Base-by-base conservation (phyloP, 2,329 filamentous ascomycete genomes). In the Myriosclerotinia scirpicola region DNA sequence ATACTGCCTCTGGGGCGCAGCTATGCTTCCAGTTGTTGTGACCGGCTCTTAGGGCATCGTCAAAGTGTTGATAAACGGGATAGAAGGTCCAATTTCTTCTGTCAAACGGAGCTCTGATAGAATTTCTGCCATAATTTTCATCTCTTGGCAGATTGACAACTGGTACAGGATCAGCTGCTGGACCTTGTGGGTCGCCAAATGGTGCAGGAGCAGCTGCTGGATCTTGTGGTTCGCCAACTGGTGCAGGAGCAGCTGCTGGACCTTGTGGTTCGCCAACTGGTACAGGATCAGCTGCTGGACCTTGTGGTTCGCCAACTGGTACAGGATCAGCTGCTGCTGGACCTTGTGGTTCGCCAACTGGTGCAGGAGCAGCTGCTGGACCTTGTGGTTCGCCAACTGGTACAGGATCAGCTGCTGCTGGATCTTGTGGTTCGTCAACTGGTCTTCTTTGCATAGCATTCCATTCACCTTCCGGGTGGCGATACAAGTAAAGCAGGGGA, bases 121-220 rank as follows among this genome's bases (percentile, higher is more conserved):
- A 17, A 50, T 61, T 61, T 7, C 1, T 50, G 14, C 42, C 58
- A 38, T 50, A 50, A 40, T 61, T 20, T 36, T 61, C 58, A n/a
- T 26, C 22, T 1, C 44, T 61, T 7, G 4, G n/a, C n/a, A 48
- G 20, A 22, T 26, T 26, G 5, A 38, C 5, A 26, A 22, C 9
- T 12, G 55, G 55, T 46, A 44, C 15, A 44, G 22, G 26, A 30
- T 15, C 5, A 14, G 14, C 7, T 54, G 26, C 26, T 9, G 30
- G 17, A 30, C 7, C 50, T n/a, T 30, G 26, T 54, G 6, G 8
- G 20, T 52, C 1, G 30, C n/a, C 17, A 17, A 1, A 20, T 26
- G 5, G 36, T 40, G 5, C 26, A 26, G 26, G 26, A 26, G 2
- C 26, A 26, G 26, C 26, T 26, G 26, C 26, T 26, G 26, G 26